Evolutionary conservation across 2,329 filamentous ascomycete species (phyloP).

Genomic region (Pestalotiopsis sp.): DNA sequence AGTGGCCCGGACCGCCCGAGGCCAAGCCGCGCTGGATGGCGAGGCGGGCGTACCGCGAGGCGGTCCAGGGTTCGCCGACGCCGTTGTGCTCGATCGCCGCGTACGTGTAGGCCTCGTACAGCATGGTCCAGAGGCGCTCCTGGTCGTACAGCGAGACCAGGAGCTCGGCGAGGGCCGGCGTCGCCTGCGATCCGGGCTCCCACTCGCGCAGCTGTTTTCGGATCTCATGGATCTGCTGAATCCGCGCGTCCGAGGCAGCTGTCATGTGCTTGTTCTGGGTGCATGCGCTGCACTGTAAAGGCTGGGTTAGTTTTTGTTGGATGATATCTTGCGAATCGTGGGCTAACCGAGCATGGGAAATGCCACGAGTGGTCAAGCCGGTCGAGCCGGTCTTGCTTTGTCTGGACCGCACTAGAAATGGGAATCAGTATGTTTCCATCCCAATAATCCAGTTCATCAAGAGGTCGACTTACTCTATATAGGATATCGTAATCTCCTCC

Average conservation of each 20-base stretch:
- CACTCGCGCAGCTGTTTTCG: constrained; percentile 33
- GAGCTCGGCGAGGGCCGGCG: constrained; percentile 39
- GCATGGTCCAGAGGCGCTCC: constrained; percentile 36
- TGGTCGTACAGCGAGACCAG: constrained; percentile 40
- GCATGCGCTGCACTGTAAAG: constrained; percentile 35
- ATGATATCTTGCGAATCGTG: background rate
- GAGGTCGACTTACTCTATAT: constrained; percentile 34
- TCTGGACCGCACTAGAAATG: constrained; percentile 29
- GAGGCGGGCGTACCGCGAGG: constrained; percentile 38
- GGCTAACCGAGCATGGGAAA: constrained; percentile 34
- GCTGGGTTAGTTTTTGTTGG: background rate
- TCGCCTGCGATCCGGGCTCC: constrained; percentile 28
- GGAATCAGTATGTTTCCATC: background rate
- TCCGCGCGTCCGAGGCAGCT: constrained; percentile 37
- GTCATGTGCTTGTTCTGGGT: constrained; percentile 25
- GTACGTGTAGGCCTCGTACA: constrained; percentile 37
- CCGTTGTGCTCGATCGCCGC: constrained; percentile 42
- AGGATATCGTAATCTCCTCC: constrained; percentile 45
- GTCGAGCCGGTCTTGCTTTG: constrained; percentile 29
- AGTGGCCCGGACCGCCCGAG: constrained; percentile 28
- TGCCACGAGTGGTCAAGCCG: constrained; percentile 38
- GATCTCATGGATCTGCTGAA: constrained; percentile 35
- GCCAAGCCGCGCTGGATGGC: constrained; percentile 38
- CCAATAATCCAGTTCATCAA: background rate
- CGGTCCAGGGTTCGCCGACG: constrained; percentile 39